Evolutionary conservation across 2,329 filamentous ascomycete species (phyloP).

Genomic region (Keithomyces neogunnii): DNA sequence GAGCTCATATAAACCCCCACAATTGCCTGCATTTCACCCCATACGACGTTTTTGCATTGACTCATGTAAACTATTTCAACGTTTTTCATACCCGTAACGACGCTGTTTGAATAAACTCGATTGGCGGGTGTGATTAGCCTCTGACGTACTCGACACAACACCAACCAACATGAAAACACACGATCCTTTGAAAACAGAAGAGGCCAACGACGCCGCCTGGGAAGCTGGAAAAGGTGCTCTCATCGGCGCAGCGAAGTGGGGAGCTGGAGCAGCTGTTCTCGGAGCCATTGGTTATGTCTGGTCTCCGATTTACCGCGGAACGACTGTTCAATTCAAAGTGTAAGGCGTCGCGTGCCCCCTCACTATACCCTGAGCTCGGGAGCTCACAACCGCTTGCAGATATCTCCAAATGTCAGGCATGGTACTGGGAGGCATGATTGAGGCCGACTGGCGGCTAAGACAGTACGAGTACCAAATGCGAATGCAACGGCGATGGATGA

Average conservation of each 20-base stretch:
- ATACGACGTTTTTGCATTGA: neutral
- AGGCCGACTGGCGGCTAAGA: conserved; percentile 62
- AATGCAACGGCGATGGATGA: conserved; percentile 52
- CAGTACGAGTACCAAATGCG: conserved; percentile 59
- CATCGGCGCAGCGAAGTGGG: conserved; percentile 64
- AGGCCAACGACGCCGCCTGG: conserved; percentile 63
- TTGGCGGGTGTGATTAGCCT: neutral
- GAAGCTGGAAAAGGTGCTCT: conserved; percentile 61
- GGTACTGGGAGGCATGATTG: conserved; percentile 69
- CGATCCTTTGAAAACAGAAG: conserved; percentile 53
- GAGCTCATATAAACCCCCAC: neutral
- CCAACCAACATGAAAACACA: conserved; percentile 35
- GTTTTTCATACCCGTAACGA: neutral
- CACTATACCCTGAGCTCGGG: neutral
- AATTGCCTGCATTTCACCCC: neutral
- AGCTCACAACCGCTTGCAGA: conserved; percentile 30
- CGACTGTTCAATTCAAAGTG: conserved; percentile 73
- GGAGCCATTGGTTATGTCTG: conserved; percentile 53
- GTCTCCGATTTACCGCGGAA: conserved; percentile 63
- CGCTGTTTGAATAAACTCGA: too few species aligned
- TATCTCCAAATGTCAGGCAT: conserved; percentile 81
- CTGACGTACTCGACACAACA: neutral
- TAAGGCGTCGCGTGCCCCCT: conserved; percentile 30
- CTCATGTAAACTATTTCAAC: neutral
- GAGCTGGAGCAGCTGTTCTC: conserved; percentile 53